Base-by-base conservation (phyloP, 2,329 filamentous ascomycete genomes). In the Neonectria magnoliae region DNA sequence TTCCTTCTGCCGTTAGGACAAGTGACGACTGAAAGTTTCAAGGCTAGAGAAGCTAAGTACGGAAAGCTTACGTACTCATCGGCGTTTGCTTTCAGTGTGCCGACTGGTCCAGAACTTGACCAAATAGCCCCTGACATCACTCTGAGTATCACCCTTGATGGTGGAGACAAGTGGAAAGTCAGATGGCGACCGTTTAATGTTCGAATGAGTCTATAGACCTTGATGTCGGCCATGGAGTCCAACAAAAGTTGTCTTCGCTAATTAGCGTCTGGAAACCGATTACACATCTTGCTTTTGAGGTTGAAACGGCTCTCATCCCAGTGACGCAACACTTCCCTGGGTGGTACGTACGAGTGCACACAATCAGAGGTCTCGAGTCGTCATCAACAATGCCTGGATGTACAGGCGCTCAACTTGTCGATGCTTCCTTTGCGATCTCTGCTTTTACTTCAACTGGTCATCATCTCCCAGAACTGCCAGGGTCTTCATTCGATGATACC, bases 51-150 rank as follows among this genome's bases (percentile, higher is more conserved):
- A 33, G 78, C 80, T 2, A 82, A 82, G 64, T 82, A 82, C 61
- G 73, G 77, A 42, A 82, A 82, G 62, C 79, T 82, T 48, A 80
- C 80, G 5, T 82, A 83, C 68, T 83, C 81, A 0, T 83, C 81
- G 1, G 66, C 79, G 0, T 83, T 83, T 56, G 76, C 71, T 1
- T 83, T 83, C 54, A 77, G 75, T 38, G 79, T 82, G 1, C 80
- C 80, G 0, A 75, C 73, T 0, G 80, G 79, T 58, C 75, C 50
- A 9, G 16, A 45, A 11, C n/a, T 66, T 6, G 52, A 63, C 14
- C 66, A 77, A 31, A 50, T 74, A 2, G 75, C 74, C 1, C 74
- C 73, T 0, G 74, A 77, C 50, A 77, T 62, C 36, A 64, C 61
- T 2, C 55, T 77, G 3, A 60, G 65, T 6, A 16, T 75, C 0